Percentiles rank a stretch among this genome's conserved stretches.
Evolutionary conservation across 2,329 filamentous ascomycete genomes (phyloP).

Genomic region (Cladosporium austrohemisphaericum): DNA sequence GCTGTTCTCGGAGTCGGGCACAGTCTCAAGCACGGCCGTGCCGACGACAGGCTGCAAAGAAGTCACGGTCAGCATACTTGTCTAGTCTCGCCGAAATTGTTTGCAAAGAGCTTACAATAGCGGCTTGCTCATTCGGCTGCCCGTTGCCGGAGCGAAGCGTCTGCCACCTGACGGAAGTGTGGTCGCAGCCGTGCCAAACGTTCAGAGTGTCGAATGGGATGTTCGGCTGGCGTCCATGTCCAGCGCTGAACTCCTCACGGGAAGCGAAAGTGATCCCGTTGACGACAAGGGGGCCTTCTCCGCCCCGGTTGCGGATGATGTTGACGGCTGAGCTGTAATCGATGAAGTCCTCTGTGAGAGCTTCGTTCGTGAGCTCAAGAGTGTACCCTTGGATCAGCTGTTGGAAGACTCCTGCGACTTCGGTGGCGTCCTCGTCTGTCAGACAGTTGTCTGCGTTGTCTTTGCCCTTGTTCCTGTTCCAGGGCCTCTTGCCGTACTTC

Average conservation of each 20-base stretch:
- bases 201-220: conserved; percentile 31
- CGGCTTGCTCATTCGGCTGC: conserved; percentile 24
- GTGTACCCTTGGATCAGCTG: conserved; percentile 31
- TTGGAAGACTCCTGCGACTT: conserved; percentile 29
- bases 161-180: conserved; percentile 28
- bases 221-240: conserved; percentile 28
- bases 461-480: conserved; percentile 18
- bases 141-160: conserved; percentile 24
- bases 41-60: conserved; percentile 29
- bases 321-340: conserved; percentile 32
- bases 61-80: neutral
- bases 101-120: conserved; percentile 24
- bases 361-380: conserved; percentile 26
- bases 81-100: neutral
- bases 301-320: conserved; percentile 30
- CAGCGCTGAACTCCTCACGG: conserved; percentile 28
- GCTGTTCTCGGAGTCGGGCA: conserved; percentile 23
- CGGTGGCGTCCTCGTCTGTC: conserved; percentile 23
- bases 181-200: conserved; percentile 27
- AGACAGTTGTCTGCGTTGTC: conserved; percentile 21
- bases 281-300: conserved; percentile 23
- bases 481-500: conserved; percentile 18
- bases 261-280: conserved; percentile 25
- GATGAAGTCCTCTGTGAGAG: conserved; percentile 29
- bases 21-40: conserved; percentile 23